These are phyloP conservation scores for Fusarium napiforme DNA, from an alignment of 2,329 filamentous ascomycete genomes.

Conservation along the genomic window DNA sequence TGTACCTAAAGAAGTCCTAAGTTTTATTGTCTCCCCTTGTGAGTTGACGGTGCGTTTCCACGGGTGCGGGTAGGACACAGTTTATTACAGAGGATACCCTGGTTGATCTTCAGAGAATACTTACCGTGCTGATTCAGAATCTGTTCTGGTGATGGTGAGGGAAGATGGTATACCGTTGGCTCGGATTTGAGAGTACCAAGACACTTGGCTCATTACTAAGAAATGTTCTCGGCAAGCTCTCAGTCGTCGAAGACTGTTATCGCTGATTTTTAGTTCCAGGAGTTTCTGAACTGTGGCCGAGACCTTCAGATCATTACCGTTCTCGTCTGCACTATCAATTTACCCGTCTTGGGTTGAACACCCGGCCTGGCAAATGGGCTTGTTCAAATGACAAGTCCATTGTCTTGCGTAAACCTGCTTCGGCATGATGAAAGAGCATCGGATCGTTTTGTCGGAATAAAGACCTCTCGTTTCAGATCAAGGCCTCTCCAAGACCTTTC, in stretches of 20 bases:
- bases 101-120: background rate
- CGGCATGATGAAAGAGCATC: background rate
- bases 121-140: background rate
- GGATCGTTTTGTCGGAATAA: background rate
- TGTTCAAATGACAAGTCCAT: background rate
- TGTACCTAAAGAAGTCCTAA: background rate
- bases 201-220: background rate
- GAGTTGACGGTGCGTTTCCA: too few species aligned
- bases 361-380: conserved; percentile 3
- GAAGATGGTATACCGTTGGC: background rate
- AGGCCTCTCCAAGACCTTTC: background rate
- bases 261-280: background rate
- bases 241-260: background rate
- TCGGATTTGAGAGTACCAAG: background rate
- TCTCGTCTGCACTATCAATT: background rate
- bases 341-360: background rate
- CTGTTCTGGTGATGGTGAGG: background rate
- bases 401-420: background rate
- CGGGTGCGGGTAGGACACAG: background rate
- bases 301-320: conserved; percentile 5
- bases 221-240: background rate
- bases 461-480: too few species aligned
- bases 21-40: background rate
- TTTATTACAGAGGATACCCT: background rate
- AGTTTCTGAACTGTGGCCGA: background rate